phyloP scores from a whole-genome alignment of 768 basidiomycete species.

The Cubamyces sp. region DNA sequence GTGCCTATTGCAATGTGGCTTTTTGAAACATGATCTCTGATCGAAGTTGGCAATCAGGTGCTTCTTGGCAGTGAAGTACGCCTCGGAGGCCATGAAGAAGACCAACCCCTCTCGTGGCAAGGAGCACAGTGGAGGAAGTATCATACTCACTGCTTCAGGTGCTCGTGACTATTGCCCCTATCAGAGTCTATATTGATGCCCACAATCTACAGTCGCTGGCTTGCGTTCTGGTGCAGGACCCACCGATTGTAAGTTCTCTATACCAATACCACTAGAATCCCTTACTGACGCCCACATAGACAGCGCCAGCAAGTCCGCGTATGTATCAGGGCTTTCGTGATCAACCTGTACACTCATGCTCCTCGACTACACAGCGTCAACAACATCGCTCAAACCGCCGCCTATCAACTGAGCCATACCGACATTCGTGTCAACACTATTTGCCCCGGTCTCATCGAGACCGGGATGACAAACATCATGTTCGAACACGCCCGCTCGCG shows the following conservation, averaged over 20 bases:
- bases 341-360: neutral
- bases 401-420: conserved; percentile 77
- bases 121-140: conserved; percentile 71
- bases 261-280: neutral
- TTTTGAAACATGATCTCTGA: too few relatives aligned
- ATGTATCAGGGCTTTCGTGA: neutral
- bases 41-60: conserved; percentile 50
- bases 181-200: neutral
- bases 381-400: conserved; percentile 81
- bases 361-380: conserved; percentile 63
- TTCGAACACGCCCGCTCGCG: conserved; percentile 79
- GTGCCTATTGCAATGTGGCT: neutral
- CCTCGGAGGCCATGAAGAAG: conserved; percentile 78
- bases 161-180: conserved; percentile 26
- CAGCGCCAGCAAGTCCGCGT: conserved; percentile 94
- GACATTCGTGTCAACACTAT: conserved; percentile 89
- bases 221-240: conserved; percentile 82
- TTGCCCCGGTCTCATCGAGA: conserved; percentile 93
- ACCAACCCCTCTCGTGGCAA: conserved; percentile 72
- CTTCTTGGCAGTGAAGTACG: conserved; percentile 89
- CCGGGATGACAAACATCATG: conserved; percentile 81
- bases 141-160: conserved; percentile 88
- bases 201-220: conserved; percentile 67
- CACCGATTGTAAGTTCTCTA: conserved; percentile 65
- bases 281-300: conserved; percentile 47